phyloP scores from a whole-genome alignment of 495 filamentous ascomycete species.

The Neurospora sp. region DNA sequence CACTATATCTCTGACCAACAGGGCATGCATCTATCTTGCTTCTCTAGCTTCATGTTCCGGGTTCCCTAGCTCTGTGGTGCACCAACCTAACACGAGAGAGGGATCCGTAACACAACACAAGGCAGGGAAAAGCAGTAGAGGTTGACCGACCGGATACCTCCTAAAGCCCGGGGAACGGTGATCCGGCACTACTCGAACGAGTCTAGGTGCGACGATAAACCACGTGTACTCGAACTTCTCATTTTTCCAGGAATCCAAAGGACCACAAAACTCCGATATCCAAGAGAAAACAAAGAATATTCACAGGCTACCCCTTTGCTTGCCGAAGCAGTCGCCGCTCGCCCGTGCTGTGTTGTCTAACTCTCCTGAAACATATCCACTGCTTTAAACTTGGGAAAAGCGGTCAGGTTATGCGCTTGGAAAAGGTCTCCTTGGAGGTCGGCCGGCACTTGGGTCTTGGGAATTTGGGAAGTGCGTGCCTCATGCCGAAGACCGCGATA shows the following conservation, averaged over 20 bases:
- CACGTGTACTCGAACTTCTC: background rate
- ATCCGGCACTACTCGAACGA: background rate
- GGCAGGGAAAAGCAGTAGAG: background rate
- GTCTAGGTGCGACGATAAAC: background rate
- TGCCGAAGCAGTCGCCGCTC: background rate
- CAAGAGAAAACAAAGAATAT: background rate
- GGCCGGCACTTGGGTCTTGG: background rate
- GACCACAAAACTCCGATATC: background rate
- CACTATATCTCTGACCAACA: background rate
- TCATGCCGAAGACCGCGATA: background rate
- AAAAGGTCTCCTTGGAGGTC: background rate
- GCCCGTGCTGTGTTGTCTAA: background rate
- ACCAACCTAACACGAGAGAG: background rate
- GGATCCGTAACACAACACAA: background rate
- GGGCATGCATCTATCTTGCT: background rate
- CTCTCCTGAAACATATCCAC: background rate
- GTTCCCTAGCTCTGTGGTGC: background rate
- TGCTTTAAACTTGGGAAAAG: background rate
- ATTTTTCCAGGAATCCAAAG: background rate
- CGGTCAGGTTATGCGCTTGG: background rate
- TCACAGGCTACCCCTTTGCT: background rate
- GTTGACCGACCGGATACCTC: background rate
- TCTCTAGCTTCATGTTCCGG: background rate
- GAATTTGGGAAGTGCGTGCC: background rate
- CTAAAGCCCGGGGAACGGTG: background rate